Conservation (phyloP, 148 eudicot genomes). For the Suaeda aralocaspica region DNA sequence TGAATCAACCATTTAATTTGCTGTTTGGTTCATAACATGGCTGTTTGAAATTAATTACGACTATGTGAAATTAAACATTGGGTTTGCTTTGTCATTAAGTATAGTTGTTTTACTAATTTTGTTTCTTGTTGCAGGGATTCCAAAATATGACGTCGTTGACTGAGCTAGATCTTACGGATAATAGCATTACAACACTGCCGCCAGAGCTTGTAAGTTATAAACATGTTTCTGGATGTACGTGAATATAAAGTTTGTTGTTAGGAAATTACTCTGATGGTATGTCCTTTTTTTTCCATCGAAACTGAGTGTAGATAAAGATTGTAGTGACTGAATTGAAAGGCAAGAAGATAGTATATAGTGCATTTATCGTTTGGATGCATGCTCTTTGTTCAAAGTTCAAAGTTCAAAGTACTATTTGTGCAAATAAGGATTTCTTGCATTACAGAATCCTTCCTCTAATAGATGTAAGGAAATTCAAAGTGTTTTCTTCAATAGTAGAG, state of each 20-base stretch:
- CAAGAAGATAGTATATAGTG: neutral
- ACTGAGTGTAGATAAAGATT: neutral
- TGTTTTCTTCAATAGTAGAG: neutral
- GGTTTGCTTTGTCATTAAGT: neutral
- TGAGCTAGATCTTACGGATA: constrained; percentile 87
- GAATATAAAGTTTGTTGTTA: neutral
- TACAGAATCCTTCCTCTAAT: no score
- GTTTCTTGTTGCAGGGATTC: constrained; percentile 55
- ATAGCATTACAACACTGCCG: constrained; percentile 66
- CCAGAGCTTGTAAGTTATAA: constrained; percentile 65
- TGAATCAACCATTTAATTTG: neutral
- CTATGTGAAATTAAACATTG: neutral
- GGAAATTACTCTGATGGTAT: neutral
- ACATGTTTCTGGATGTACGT: neutral
- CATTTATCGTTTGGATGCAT: neutral
- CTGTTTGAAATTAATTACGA: neutral
- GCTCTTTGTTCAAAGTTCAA: no score
- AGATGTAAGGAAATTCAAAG: no score
- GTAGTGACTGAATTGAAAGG: neutral
- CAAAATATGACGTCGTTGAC: constrained; percentile 61
- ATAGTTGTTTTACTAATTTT: no score
- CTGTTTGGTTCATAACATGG: neutral
- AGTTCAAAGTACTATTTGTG: neutral
- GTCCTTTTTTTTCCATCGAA: no score
- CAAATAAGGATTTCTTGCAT: neutral